Evolutionary conservation across 2,329 filamentous ascomycete species (phyloP).

Genomic region (Aspergillus sergii): DNA sequence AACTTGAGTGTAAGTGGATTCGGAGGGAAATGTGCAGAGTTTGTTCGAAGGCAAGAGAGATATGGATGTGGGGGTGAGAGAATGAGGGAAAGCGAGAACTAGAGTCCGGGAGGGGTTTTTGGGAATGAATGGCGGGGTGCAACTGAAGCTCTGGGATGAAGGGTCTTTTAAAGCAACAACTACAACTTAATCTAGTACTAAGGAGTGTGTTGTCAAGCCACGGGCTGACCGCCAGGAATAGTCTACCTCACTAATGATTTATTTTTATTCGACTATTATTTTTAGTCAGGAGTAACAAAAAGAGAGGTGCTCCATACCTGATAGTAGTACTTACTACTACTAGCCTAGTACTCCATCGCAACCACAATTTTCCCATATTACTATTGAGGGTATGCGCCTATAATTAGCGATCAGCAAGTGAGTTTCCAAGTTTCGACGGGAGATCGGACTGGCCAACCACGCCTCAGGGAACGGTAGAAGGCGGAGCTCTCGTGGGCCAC

Average conservation of each 20-base stretch:
- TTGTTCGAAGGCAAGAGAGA: not conserved
- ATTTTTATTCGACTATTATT: slow-evolving; percentile 7
- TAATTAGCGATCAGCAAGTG: not conserved
- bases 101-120: slow-evolving; percentile 1
- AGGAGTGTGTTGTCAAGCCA: not conserved
- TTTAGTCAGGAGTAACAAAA: slow-evolving; percentile 2
- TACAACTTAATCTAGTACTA: not conserved
- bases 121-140: slow-evolving; percentile 25
- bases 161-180: slow-evolving; percentile 1
- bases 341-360: not conserved
- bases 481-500: slow-evolving; percentile 12
- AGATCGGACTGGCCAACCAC: slow-evolving; percentile 9
- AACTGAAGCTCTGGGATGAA: slow-evolving; percentile 21
- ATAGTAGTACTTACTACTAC: not conserved
- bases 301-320: not conserved
- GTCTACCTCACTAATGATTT: not conserved
- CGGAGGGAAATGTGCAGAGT: not conserved
- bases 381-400: not conserved
- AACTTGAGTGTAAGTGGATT: not conserved
- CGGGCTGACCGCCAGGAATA: not conserved
- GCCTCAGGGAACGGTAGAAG: not conserved
- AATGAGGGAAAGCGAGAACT: not conserved
- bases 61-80: not conserved
- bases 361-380: not conserved
- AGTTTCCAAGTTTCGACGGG: not conserved